Percentiles rank a stretch among this genome's conserved stretches.
These are phyloP conservation scores for Quercus parvula DNA, from an alignment of 306 rosid genomes.

Conservation along the genomic window DNA sequence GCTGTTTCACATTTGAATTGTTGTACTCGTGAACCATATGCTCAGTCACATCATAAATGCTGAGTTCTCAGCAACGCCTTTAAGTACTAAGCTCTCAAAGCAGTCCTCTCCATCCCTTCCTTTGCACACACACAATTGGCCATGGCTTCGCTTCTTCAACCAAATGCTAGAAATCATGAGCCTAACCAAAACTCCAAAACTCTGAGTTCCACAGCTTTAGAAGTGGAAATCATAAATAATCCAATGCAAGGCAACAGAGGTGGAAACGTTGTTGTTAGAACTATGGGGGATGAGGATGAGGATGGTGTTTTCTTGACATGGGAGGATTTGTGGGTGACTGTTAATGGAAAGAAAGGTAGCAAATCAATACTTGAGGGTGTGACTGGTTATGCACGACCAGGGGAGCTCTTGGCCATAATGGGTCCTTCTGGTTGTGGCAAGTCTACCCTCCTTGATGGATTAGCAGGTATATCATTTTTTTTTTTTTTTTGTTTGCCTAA, in stretches of 20 bases:
- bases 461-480: conserved; percentile 25
- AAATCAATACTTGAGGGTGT: conserved; percentile 34
- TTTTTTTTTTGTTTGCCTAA: not conserved
- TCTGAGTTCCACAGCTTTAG: not conserved
- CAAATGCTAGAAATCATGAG: not conserved
- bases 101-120: not conserved
- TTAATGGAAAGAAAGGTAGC: conserved; percentile 1
- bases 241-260: not conserved
- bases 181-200: not conserved
- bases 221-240: not conserved
- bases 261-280: not conserved
- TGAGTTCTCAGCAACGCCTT: too few relatives aligned
- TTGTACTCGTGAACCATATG: too few relatives aligned
- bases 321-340: conserved; percentile 32
- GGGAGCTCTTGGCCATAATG: conserved; percentile 40
- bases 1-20: too few relatives aligned
- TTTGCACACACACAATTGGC: not conserved
- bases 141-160: not conserved
- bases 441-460: conserved; percentile 44
- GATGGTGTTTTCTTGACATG: conserved; percentile 31
- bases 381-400: conserved; percentile 38
- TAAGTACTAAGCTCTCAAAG: too few relatives aligned
- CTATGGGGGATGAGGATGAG: not conserved
- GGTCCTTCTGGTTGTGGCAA: conserved; percentile 51
- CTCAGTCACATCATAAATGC: too few relatives aligned